phyloP scores from a whole-genome alignment of 2,329 filamentous ascomycete genomes.

The Bipolaris victoriae region DNA sequence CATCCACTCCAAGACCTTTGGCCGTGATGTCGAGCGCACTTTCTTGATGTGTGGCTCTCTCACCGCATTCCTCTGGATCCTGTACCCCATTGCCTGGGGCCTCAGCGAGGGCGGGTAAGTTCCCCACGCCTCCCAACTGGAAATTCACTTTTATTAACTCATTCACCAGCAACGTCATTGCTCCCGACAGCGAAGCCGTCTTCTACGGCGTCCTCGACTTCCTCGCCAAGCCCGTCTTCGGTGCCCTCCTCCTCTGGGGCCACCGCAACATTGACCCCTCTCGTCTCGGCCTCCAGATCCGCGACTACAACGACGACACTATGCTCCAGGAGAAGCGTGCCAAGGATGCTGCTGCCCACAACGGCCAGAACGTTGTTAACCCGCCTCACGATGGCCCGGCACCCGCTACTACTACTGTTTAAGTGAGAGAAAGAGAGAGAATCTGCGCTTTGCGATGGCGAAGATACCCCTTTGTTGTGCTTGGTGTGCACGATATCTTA shows the following conservation, averaged over 20 bases:
- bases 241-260: constrained; percentile 65
- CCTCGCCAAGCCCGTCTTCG: constrained; percentile 69
- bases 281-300: constrained; percentile 60
- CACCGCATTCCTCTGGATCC: constrained; percentile 67
- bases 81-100: constrained; percentile 69
- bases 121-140: no score
- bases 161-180: constrained; percentile 63
- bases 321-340: constrained; percentile 29
- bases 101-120: constrained; percentile 57
- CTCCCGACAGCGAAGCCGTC: constrained; percentile 69
- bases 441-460: no score
- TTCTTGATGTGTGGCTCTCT: constrained; percentile 64
- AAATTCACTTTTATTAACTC: neutral
- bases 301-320: constrained; percentile 54
- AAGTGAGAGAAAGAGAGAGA: neutral
- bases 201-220: constrained; percentile 73
- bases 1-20: constrained; percentile 61
- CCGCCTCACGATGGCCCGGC: neutral
- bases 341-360: neutral
- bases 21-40: constrained; percentile 58
- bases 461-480: no score
- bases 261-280: constrained; percentile 67
- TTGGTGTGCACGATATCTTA: no score
- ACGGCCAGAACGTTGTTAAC: constrained; percentile 4
- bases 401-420: neutral